Conservation (phyloP, 257 asterid species). For the Plectranthus barbatus region DNA sequence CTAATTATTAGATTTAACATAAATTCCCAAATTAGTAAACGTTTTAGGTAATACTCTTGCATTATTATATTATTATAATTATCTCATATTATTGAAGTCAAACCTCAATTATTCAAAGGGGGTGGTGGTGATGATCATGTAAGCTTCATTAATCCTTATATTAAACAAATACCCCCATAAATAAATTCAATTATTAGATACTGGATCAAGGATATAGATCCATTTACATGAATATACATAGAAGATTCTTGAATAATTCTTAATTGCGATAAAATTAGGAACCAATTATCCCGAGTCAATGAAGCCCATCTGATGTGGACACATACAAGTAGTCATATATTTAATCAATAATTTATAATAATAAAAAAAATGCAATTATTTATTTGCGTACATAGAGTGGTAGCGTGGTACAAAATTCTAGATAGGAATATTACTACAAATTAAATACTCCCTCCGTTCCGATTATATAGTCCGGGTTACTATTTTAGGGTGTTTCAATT, state of each 20-base stretch:
- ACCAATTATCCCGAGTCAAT: conserved; percentile 15
- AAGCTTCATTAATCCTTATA: background rate
- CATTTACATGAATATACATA: conserved; percentile 28
- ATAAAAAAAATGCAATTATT: background rate
- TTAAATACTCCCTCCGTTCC: no score
- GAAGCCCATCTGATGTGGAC: conserved; percentile 10
- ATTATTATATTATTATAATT: background rate
- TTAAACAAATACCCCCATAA: background rate
- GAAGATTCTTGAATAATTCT: conserved; percentile 24
- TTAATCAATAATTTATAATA: background rate
- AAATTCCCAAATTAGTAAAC: conserved; percentile 12
- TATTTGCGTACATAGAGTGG: no score
- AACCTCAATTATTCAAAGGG: conserved; percentile 18
- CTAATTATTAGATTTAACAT: background rate
- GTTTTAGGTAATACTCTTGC: conserved; percentile 14
- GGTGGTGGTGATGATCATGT: background rate
- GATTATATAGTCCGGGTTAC: no score
- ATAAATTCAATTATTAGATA: conserved; percentile 10
- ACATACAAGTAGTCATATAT: no score
- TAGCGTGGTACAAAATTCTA: background rate
- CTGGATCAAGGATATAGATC: conserved; percentile 5
- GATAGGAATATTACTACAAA: background rate
- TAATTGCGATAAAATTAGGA: background rate
- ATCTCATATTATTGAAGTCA: conserved; percentile 19
- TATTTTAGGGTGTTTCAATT: no score